These are phyloP conservation scores for Aureobasidium subglaciale DNA, from an alignment of 2,329 filamentous ascomycete genomes.

Conservation along the genomic window DNA sequence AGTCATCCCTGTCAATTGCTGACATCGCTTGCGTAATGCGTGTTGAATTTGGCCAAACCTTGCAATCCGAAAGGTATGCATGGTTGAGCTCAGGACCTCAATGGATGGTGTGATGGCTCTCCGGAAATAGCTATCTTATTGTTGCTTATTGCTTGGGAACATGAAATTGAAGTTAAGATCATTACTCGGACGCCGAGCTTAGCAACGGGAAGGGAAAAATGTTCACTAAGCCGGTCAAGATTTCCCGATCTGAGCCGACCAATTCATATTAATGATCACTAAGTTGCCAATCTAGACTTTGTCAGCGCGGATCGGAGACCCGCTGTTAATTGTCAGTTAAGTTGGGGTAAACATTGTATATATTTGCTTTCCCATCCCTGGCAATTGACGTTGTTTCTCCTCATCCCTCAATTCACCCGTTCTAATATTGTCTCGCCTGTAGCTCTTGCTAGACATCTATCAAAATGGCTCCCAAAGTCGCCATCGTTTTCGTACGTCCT, in stretches of 20 bases:
- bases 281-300: slow-evolving; percentile 6
- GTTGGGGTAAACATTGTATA: slow-evolving; percentile 6
- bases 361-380: slow-evolving; percentile 4
- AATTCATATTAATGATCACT: background rate
- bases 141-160: background rate
- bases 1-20: too few species aligned
- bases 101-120: background rate
- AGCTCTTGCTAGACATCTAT: background rate
- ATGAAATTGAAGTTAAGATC: background rate
- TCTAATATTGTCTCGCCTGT: background rate
- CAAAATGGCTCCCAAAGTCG: slow-evolving; percentile 34
- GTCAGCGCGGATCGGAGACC: slow-evolving; percentile 2
- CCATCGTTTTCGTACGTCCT: slow-evolving; percentile 73
- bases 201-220: background rate
- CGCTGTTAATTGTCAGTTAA: background rate
- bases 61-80: too few species aligned
- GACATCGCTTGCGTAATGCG: too few species aligned
- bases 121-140: background rate
- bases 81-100: background rate
- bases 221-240: background rate
- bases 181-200: background rate
- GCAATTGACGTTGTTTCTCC: background rate
- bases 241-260: background rate
- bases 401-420: background rate
- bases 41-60: background rate